These are phyloP conservation scores for Baorangia bicolor DNA, from an alignment of 768 basidiomycete genomes.

Conservation along the genomic window DNA sequence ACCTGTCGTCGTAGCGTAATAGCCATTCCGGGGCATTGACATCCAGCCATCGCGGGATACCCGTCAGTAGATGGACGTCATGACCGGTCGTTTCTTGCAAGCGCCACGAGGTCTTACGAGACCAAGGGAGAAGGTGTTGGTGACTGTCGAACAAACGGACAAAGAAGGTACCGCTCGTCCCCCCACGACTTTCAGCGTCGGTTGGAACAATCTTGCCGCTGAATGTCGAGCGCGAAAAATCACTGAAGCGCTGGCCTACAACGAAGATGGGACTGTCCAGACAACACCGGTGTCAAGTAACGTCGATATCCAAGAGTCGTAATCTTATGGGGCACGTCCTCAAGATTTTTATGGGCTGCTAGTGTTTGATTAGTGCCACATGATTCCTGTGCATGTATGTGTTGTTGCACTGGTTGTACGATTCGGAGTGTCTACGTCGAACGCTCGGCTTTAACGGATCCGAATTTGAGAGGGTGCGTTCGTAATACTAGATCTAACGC, in stretches of 20 bases:
- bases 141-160: not conserved
- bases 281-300: not conserved
- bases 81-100: slow-evolving; percentile 49
- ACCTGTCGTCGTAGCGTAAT: not conserved
- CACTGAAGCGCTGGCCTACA: not conserved
- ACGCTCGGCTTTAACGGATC: not conserved
- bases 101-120: slow-evolving; percentile 38
- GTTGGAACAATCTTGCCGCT: not conserved
- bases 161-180: not conserved
- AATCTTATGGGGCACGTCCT: not conserved
- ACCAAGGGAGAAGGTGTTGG: not conserved
- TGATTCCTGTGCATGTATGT: not conserved
- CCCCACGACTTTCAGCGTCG: not conserved
- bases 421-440: not conserved
- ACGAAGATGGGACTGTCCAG: not conserved
- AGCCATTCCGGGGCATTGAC: not conserved
- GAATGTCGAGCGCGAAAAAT: not conserved
- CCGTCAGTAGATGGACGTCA: not conserved
- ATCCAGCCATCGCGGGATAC: not conserved
- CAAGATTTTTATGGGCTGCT: not conserved
- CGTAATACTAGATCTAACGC: not conserved
- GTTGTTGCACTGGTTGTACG: not conserved
- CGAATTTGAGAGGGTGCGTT: not conserved
- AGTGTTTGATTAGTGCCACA: not conserved
- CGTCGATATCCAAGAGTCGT: not conserved